A percentile compares a stretch with the other conserved stretches of the same genome.
These are phyloP conservation scores for Salix exigua DNA, from an alignment of 345 rosid genomes.

Conservation along the genomic window DNA sequence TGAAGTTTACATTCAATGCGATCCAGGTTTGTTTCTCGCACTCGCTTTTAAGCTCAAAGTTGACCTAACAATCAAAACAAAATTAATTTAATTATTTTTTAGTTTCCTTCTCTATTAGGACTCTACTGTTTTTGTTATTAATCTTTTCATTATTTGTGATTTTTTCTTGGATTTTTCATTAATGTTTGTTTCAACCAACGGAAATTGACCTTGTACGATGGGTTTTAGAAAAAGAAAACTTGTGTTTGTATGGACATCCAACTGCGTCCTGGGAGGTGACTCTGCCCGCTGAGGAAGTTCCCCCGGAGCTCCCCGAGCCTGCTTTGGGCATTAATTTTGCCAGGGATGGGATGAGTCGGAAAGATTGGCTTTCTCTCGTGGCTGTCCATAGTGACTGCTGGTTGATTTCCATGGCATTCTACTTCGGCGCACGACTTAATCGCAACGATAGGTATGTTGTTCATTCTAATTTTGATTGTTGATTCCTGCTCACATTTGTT, in stretches of 20 bases:
- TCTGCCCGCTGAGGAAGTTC: conserved; percentile 28
- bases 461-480: background rate
- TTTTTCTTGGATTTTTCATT: background rate
- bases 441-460: conserved; percentile 18
- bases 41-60: background rate
- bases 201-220: background rate
- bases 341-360: conserved; percentile 28
- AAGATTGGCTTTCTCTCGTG: conserved; percentile 30
- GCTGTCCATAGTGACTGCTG: conserved; percentile 28
- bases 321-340: conserved; percentile 29
- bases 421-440: conserved; percentile 23
- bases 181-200: background rate
- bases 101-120: background rate
- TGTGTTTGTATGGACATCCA: conserved; percentile 27
- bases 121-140: background rate
- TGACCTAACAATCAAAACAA: background rate
- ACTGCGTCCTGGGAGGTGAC: conserved; percentile 24
- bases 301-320: conserved; percentile 27
- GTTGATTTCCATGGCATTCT: conserved; percentile 26
- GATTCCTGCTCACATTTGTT: background rate
- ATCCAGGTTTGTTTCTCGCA: conserved; percentile 66
- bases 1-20: conserved; percentile 80
- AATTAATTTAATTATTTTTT: too few species aligned
- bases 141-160: background rate
- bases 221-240: conserved; percentile 23